These are phyloP conservation scores for Lepiota subincarnata DNA, from an alignment of 768 basidiomycete genomes.

Conservation along the genomic window DNA sequence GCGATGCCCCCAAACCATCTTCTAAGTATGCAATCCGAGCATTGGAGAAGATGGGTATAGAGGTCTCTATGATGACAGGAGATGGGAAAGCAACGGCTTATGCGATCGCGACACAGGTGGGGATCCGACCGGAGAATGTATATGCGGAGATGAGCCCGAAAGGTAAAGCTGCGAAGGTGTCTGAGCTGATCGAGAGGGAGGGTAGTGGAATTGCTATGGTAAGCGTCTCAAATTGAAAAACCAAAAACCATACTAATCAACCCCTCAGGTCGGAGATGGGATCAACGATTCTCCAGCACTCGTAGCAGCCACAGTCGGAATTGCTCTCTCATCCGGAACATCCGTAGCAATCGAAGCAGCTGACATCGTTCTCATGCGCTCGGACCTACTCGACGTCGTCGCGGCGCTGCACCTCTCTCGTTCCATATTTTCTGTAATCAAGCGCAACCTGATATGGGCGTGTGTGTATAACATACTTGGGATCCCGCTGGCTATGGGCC, in stretches of 20 bases:
- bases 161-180: conserved; percentile 85
- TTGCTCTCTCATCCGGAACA: conserved; percentile 93
- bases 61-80: conserved; percentile 92
- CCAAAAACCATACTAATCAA: too few species aligned
- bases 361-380: conserved; percentile 96
- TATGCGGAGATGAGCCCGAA: conserved; percentile 94
- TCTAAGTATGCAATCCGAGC: conserved; percentile 80
- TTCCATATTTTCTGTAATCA: conserved; percentile 85
- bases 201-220: conserved; percentile 89
- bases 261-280: conserved; percentile 85
- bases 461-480: conserved; percentile 91
- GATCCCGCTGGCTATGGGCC: conserved; percentile 96
- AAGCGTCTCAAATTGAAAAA: conserved; percentile 20
- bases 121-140: conserved; percentile 77
- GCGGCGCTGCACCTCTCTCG: conserved; percentile 91
- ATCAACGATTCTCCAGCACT: conserved; percentile 99
- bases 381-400: conserved; percentile 95
- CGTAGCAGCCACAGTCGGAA: conserved; percentile 92
- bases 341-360: conserved; percentile 98
- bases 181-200: conserved; percentile 72
- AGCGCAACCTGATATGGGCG: conserved; percentile 93
- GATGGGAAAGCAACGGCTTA: conserved; percentile 83
- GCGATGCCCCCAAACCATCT: conserved; percentile 84
- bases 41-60: conserved; percentile 84
- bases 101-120: conserved; percentile 87